Evolutionary conservation across 148 eudicot genomes (phyloP).

Genomic region (Hydrangea macrophylla): DNA sequence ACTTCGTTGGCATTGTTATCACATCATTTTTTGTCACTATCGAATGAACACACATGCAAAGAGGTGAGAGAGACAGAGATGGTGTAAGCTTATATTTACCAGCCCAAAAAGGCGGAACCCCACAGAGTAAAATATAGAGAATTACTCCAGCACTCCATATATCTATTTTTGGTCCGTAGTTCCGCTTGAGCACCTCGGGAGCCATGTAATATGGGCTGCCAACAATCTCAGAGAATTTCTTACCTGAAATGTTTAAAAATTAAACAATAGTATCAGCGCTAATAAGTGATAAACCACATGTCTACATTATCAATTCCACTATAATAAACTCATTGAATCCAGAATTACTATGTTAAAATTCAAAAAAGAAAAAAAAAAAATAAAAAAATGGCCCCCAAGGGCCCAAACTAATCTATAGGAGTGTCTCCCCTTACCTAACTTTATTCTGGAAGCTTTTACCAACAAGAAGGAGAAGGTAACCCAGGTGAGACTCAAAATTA

Average conservation of each 20-base stretch:
- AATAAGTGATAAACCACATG: not conserved
- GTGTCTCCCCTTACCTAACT: not conserved
- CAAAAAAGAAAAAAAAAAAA: too few species aligned
- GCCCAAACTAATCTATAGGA: not conserved
- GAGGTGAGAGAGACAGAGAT: not conserved
- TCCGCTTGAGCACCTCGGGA: constrained; percentile 80
- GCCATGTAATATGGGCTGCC: constrained; percentile 92
- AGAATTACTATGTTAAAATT: too few species aligned
- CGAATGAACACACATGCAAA: too few species aligned
- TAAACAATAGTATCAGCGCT: not conserved
- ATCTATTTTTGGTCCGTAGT: constrained; percentile 82
- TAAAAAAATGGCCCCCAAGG: too few species aligned
- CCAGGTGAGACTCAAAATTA: too few species aligned
- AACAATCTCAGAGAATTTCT: constrained; percentile 75
- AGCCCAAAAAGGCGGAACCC: constrained; percentile 92
- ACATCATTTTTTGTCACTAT: not conserved
- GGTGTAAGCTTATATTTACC: constrained; percentile 26
- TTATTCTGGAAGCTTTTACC: not conserved
- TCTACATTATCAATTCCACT: too few species aligned
- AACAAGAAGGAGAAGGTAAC: too few species aligned
- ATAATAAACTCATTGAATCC: too few species aligned
- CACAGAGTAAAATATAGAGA: constrained; percentile 75
- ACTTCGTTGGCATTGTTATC: not conserved
- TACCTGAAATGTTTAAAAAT: constrained; percentile 40
- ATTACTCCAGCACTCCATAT: constrained; percentile 91